Base-by-base conservation (phyloP, 2,329 filamentous ascomycete species). In the Calonectria pauciramosa region DNA sequence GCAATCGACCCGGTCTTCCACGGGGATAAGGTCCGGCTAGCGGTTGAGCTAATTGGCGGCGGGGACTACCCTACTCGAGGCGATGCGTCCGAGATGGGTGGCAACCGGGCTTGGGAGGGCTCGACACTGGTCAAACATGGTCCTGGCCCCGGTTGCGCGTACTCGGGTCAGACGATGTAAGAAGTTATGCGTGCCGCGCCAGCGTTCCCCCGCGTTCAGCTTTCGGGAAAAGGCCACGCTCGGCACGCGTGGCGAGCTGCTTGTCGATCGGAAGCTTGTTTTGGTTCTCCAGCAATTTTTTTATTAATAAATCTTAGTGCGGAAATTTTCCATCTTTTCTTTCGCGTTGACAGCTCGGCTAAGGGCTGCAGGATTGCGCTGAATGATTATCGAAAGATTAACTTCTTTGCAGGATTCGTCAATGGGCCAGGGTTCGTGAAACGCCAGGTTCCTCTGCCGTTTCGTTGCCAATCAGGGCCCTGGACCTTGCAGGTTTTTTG, bases 51-150 rank as follows among this genome's bases (percentile, higher is more conserved):
- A 60, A 65, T 54, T 32, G 59, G 59, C 30, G 30, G 44, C 70
- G 54, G 64, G 64, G 54, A 49, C 38, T 5, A 38, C 36, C 63
- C 64, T 51, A 23, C 54, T 44, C 64, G 32, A 63, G 54, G 65
- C n/a, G 56, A 54, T 68, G 20, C 20, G 47, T 26, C 70, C 70
- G 65, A 41, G 64, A 49, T 63, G 38, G 44, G 41, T 65, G 20
- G 56, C 32, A 30, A 54, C 52, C 54, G 70, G 38, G 36, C 34
- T 34, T 38, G 32, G 32, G 56, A 41, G 23, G 56, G 56, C 34
- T 54, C 26, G 34, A 44, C 54, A 60, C 65, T 72, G 68, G 70
- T 54, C 56, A 56, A 47, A 65, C 65, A 56, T 32, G 36, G 65
- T 49, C 59, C 59, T 68, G 49, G 65, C 26, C 52, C 34, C 60